Base-by-base conservation (phyloP, 2,329 filamentous ascomycete genomes). In the Arthrobotrys entomopaga region DNA sequence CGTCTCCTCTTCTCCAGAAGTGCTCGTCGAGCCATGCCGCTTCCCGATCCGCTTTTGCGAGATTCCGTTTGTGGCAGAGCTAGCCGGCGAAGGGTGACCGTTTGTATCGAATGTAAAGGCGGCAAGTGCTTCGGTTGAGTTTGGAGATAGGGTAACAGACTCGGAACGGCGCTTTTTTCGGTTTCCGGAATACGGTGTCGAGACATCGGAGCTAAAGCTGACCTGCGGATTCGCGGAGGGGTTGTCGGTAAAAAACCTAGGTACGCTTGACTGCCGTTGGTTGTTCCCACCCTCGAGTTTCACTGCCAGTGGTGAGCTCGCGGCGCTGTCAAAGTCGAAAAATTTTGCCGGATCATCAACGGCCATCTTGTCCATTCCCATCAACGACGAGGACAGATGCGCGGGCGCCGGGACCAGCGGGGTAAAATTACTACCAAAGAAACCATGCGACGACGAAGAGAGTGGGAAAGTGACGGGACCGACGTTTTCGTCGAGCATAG, bases 321-420 rank as follows among this genome's bases (percentile, higher is more conserved):
- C 76, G 19, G 76, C 76, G 42, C 76, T 77, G 20, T 71, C 73
- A 29, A 77, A 77, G 42, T 77, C 76, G 58, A 77, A 77, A 48
- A 72, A 77, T 54, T 76, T 65, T 2, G 57, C 61, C 7, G 71
- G 59, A 15, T 75, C 71, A 34, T 69, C 71, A 29, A 69, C 64
- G n/a, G 46, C 43, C 64, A 75, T 67, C 34, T 64, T 75, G 29
- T 75, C 71, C 22, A 65, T 40, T 10, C 64, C 64, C 3, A 24
- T 19, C 11, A 67, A 15, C n/a, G 65, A 64, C 6, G 58, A 46
- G 26, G 58, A 22, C 8, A 73, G 61, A 40, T 73, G 69, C 38
- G 69, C 40, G 26, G 69, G 61, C 3, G 69, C 69, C 2, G 69
- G 69, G 4, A 60, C 69, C 11, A 73, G 69, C 61, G 69, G 69